Conservation (phyloP, 208 protist genomes). For the Leishmania gerbilli region DNA sequence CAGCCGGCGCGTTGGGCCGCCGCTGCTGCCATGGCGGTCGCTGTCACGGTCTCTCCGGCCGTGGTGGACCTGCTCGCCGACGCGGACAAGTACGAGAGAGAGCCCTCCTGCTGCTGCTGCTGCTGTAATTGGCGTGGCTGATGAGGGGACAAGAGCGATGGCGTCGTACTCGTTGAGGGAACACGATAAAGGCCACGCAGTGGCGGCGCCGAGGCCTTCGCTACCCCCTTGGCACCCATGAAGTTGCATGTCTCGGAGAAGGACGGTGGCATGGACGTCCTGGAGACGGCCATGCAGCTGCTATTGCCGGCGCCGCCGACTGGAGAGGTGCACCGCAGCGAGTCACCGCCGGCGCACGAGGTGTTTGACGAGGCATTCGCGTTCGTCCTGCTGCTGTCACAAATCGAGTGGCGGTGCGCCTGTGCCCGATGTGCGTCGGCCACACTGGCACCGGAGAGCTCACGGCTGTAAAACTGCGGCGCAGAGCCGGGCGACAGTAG, state of each 20-base stretch:
- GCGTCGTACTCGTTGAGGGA: not conserved
- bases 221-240: not conserved
- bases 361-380: not conserved
- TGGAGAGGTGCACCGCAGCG: constrained; percentile 2
- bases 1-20: not conserved
- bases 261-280: not conserved
- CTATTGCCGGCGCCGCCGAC: not conserved
- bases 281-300: not conserved
- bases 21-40: not conserved
- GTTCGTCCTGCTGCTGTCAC: not conserved
- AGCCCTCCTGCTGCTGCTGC: constrained; percentile 1
- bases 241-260: not conserved
- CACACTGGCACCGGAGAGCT: not conserved
- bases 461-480: not conserved
- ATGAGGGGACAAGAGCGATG: not conserved
- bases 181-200: not conserved
- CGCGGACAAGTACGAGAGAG: constrained; percentile 3
- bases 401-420: not conserved
- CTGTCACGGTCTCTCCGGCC: not conserved
- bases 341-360: constrained; percentile 1
- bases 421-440: not conserved
- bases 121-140: not conserved
- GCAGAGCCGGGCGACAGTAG: not conserved
- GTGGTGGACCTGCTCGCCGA: constrained; percentile 4
- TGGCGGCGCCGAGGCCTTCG: not conserved